Evolutionary conservation across 2,329 filamentous ascomycete genomes (phyloP), one percentile per base, ranked within the genome.

Genomic region (Curvularia verruculosa): DNA sequence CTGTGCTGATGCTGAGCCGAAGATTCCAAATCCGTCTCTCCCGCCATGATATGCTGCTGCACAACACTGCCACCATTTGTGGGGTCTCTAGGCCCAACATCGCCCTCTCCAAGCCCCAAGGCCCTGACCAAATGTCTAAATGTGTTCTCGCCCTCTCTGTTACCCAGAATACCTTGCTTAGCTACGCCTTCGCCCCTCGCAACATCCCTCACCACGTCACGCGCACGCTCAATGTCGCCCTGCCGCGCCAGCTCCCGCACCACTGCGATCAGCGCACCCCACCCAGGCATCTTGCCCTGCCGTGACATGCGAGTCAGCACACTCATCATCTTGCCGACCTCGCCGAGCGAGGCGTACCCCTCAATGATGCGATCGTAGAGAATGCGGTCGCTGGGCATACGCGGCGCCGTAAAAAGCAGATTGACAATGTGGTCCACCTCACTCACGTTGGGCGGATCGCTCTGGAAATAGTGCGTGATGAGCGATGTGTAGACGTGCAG

Each of bases 401-500:
- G 56, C 2, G 66, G 57, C 1, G 60, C 66, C 2, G 71, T 60
- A 24, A 75, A 69, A 43, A 84, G 80, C 4, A 79, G 74, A 9
- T 65, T 58, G 63, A 91, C 85, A 3, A 93, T 78, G 0, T 74
- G 71, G 36, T 85, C 82, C n/a, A 91, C 82, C 13, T 84, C 83
- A 1, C 77, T 74, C 28, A 90, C 77, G 63, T 89, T 82, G 0
- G 87, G 86, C 2, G 85, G 85, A 1, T 77, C 59, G 49, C 81
- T 82, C 8, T 79, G 68, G 70, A 93, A 89, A 70, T 88, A 88
- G 70, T 89, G 82, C 44, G 88, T 84, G 44, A 90, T 79, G 19
- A 95, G 83, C 67, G 88, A 89, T 23, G 90, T 93, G 78, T 90
- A 90, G 68, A 92, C 89, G 65, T 91, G 84, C 1, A 85, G 75